Base-by-base conservation (phyloP, 2,329 filamentous ascomycete genomes). In the Huntiella omanensis region DNA sequence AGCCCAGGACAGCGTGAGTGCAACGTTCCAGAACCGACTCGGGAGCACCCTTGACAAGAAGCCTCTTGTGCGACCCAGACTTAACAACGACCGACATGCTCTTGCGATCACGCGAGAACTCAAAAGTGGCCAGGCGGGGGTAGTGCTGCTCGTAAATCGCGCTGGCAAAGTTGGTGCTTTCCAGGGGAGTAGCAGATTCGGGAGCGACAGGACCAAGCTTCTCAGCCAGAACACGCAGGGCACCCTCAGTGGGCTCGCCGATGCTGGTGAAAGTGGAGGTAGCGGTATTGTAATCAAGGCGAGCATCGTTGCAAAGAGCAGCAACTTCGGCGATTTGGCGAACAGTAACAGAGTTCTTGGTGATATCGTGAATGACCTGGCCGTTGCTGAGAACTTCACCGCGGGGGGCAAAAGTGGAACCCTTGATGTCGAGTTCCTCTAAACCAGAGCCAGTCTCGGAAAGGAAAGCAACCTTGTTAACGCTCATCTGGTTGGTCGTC, bases 401-500 rank as follows among this genome's bases (percentile, higher is more conserved):
- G 53, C 78, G 75, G 4, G 88, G 91, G 33, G 84, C 74, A 59
- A 95, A 96, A 40, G 85, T 96, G 1, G 86, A 94, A 39, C 91
- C 91, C 59, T 93, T 80, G 28, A 98, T 81, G 51, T 91, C 80
- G 41, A 94, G 71, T 59, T 94, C 87, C 55, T 87, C 83, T 17
- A 96, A 68, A 49, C 75, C 79, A 46, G 67, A 73, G 42, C 84
- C 87, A 50, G 73, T 63, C 53, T 82, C 76, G 55, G 75, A 79
- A 54, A 98, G 70, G 59, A 87, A 84, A 41, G 94, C 83, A 47
- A 96, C 66, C 64, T 88, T 93, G 68, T 79, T 91, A 48, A 95
- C 91, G 58, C 91, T 96, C 91, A 98, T 98, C 64, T 96, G 87
- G 66, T 98, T 98, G 36, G 91, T 98, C 8, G 91, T 98, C 59